These are phyloP conservation scores for Phytophthora lateralis DNA, from an alignment of 352 stramenopile genomes.

Conservation along the genomic window DNA sequence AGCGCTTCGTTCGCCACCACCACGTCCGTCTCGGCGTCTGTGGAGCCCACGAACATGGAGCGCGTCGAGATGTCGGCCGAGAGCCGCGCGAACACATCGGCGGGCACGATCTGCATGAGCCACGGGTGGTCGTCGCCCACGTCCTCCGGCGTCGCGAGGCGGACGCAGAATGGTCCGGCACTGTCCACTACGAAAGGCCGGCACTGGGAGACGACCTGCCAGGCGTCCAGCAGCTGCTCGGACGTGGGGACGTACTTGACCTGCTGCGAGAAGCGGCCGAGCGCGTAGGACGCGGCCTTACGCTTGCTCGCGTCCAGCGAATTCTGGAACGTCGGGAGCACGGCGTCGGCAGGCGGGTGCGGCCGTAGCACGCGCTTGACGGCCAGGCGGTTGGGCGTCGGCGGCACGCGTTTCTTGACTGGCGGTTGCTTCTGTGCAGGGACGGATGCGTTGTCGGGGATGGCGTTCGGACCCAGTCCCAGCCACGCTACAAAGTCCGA, in stretches of 20 bases:
- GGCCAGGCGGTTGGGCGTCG: constrained; percentile 9
- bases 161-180: constrained; percentile 8
- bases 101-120: constrained; percentile 47
- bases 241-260: constrained; percentile 13
- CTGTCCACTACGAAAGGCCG: constrained; percentile 35
- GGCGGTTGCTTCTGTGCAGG: background rate
- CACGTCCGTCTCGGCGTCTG: constrained; percentile 15
- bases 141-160: constrained; percentile 11
- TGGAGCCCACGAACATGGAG: constrained; percentile 35
- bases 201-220: constrained; percentile 33
- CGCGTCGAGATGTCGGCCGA: constrained; percentile 19
- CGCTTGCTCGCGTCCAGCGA: constrained; percentile 9
- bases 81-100: constrained; percentile 37
- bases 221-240: constrained; percentile 34
- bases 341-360: constrained; percentile 1
- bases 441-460: background rate
- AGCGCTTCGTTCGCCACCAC: constrained; percentile 40
- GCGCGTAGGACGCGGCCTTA: constrained; percentile 12
- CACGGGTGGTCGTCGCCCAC: background rate
- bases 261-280: constrained; percentile 33
- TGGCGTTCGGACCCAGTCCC: constrained; percentile 14
- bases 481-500: constrained; percentile 50
- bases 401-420: background rate
- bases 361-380: constrained; percentile 20
- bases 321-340: constrained; percentile 7